A percentile compares a stretch with the other conserved stretches of the same genome.
These are phyloP conservation scores for Chalciporus piperatus DNA, from an alignment of 768 basidiomycete species.

Conservation along the genomic window DNA sequence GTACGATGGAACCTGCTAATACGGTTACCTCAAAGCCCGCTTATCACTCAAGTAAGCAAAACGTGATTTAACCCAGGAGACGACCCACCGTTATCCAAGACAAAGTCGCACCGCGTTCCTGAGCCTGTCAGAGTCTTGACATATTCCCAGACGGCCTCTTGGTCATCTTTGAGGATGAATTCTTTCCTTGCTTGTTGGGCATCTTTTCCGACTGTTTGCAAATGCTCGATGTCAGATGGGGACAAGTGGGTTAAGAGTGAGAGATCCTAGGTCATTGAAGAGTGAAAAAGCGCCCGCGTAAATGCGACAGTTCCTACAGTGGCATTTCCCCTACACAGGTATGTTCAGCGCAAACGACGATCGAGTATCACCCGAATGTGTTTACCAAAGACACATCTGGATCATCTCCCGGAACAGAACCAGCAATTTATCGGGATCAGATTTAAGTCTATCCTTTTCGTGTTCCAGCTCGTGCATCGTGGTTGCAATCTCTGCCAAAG, in stretches of 20 bases:
- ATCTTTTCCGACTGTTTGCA: conserved; percentile 82
- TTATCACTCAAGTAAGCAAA: conserved; percentile 28
- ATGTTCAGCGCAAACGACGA: conserved; percentile 5
- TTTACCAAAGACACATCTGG: conserved; percentile 80
- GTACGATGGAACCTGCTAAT: neutral
- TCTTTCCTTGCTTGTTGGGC: conserved; percentile 73
- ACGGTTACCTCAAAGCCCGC: conserved; percentile 83
- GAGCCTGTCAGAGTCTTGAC: conserved; percentile 50
- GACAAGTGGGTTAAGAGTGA: conserved; percentile 87
- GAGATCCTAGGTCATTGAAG: conserved; percentile 60
- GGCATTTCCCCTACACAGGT: neutral
- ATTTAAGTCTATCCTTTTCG: conserved; percentile 42
- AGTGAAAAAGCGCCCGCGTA: neutral
- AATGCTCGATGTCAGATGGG: conserved; percentile 73
- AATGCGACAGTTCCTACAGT: conserved; percentile 52
- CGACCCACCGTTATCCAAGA: conserved; percentile 81
- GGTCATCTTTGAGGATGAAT: conserved; percentile 84
- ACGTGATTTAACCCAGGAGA: neutral
- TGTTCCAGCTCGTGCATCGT: conserved; percentile 65
- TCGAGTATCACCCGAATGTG: neutral
- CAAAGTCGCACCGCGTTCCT: conserved; percentile 65
- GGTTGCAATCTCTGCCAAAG: conserved; percentile 60
- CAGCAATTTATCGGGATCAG: conserved; percentile 52
- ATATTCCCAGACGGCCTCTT: conserved; percentile 70
- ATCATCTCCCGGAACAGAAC: conserved; percentile 81